Base-by-base conservation (phyloP, 129 eudicot genomes). In the Flaveria sonorensis region DNA sequence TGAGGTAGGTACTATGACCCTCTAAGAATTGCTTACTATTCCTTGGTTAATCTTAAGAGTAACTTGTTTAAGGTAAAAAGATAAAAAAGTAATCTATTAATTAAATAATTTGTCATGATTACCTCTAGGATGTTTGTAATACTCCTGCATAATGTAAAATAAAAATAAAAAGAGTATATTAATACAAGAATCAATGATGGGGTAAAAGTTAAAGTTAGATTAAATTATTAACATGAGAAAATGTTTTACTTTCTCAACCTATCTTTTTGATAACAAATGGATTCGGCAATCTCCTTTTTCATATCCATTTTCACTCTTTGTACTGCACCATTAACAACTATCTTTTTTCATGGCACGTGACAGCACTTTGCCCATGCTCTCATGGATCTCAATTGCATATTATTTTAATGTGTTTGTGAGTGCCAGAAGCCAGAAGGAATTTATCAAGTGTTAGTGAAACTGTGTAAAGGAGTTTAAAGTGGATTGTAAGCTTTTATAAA, bases 271-370 rank as follows among this genome's bases (percentile, higher is more conserved):
- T 76, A 73, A 26, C 68, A 39, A 73, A 65, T 51, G 11, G 64
- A 57, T 57, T 57, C 64, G 15, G 30, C 15, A 20, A 57, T 57
- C 16, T 57, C 14, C 52, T 57, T 57, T 57, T 21, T 57, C 64
- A 36, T 36, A 5, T 36, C 36, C 36, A 30, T 30, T 30, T 4
- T 36, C 26, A 71, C 63, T 71, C 32, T 32, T 10, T 11, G 50
- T 65, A 32, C 36, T 20, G 52, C 68, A 50, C 53, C 40, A 63
- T 26, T 2, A 26, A 74, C 15, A 60, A 43, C 30, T 12, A 71
- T 60, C 45, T 40, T 72, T 51, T 70, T 61, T 47, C 63, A 39
- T 79, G 57, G 62, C 82, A 71, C 82, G 83, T 79, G 83, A 71
- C 52, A 18, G 45, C 72, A 47, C 21, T 79, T 77, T 77, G 75